Evolutionary conservation across 2,329 filamentous ascomycete species (phyloP).

Genomic region (Beauveria sp.): DNA sequence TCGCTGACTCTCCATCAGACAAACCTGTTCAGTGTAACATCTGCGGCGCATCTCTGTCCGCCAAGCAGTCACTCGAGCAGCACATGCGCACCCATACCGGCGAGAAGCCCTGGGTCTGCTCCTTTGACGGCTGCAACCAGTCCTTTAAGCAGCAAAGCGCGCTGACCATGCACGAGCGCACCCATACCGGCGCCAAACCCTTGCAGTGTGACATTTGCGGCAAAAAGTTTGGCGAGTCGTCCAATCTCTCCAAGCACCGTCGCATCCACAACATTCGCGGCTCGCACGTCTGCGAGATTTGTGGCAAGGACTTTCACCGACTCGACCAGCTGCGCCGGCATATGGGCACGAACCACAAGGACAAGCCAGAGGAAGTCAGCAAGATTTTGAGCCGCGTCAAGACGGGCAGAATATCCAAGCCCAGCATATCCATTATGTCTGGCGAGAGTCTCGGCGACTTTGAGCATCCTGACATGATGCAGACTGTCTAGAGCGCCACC

Average conservation of each 20-base stretch:
- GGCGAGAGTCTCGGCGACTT: neutral
- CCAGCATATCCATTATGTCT: neutral
- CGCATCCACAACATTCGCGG: conserved; percentile 51
- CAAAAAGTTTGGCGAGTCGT: conserved; percentile 56
- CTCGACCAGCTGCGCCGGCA: conserved; percentile 55
- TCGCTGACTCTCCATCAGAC: conserved; percentile 29
- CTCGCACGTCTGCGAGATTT: conserved; percentile 43
- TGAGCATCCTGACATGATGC: conserved; percentile 1
- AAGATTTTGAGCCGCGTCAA: conserved; percentile 12
- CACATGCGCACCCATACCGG: conserved; percentile 61
- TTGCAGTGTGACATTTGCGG: conserved; percentile 50
- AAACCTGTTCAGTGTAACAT: conserved; percentile 50
- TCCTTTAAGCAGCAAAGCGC: conserved; percentile 61
- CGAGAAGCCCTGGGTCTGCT: conserved; percentile 55
- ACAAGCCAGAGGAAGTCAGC: conserved; percentile 17
- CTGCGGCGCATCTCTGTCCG: conserved; percentile 54
- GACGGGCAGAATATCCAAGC: conserved; percentile 9
- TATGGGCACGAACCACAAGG: conserved; percentile 27
- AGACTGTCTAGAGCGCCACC: neutral
- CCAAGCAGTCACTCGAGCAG: conserved; percentile 59
- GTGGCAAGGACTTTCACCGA: conserved; percentile 50
- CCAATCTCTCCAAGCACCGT: conserved; percentile 58
- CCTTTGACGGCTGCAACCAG: conserved; percentile 41
- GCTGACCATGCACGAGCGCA: conserved; percentile 59
- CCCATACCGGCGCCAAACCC: conserved; percentile 59